Base-by-base conservation (phyloP, 176 grass and related monocot genomes). In the Ananas comosus region DNA sequence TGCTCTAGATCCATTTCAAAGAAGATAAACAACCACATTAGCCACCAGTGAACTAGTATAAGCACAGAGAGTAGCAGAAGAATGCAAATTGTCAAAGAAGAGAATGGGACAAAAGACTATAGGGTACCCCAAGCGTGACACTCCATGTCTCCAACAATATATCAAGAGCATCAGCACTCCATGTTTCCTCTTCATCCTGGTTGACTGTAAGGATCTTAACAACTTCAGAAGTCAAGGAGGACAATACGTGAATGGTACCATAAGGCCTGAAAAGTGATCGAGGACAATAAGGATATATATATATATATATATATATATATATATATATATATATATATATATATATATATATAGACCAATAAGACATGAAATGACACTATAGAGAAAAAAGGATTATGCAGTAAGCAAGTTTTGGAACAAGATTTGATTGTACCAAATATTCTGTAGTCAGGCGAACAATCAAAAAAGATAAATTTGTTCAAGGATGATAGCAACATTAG, bases 131-230 rank as follows among this genome's bases (percentile, higher is more conserved):
- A 51, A 97, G 82, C 83, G 92, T 75, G 73, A 97, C 84, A 87
- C 83, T 92, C 94, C 94, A 97, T 67, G 85, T 88, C 79, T 97
- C 94, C 79, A 97, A 85, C 52, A 92, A 87, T 71, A 97, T 92
- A 83, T 97, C 94, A 73, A 90, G 82, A 79, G 86, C 76, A 61
- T 99, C 89, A 24, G 85, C 82, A 75, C 76, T 80, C 94, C 89
- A 99, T 29, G 89, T 88, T 81, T 92, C 86, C 76, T 92, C 94
- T 83, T 90, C 94, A 67, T 84, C 81, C 51, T 81, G 82, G 69
- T 79, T 88, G 80, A 72, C 66, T 47, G 84, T 73, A 85, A 84
- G 72, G 0, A 84, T 77, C 83, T 93, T 87, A 70, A 99, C 89
- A 71, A 88, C 84, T 87, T 90, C 94, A 47, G 84, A 83, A n/a